These are phyloP conservation scores for Colletotrichum destructivum DNA, from an alignment of 2,329 filamentous ascomycete species.

Conservation along the genomic window DNA sequence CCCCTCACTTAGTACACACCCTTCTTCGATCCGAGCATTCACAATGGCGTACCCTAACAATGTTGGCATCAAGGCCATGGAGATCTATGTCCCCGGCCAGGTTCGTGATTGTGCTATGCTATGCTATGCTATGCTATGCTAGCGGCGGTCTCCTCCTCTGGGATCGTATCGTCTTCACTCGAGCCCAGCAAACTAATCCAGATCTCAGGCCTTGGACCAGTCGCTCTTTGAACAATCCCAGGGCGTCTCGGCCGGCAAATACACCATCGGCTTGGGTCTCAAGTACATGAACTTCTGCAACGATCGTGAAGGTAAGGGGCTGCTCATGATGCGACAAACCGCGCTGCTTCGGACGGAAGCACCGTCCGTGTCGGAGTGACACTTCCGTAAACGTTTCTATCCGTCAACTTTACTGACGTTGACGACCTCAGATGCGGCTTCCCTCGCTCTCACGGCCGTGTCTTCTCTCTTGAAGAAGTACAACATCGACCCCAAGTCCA, in stretches of 20 bases:
- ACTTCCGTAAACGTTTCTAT: too few species aligned
- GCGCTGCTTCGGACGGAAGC: slow-evolving; percentile 39
- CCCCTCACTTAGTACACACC: too few species aligned
- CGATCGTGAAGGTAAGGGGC: slow-evolving; percentile 81
- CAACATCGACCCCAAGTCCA: slow-evolving; percentile 82
- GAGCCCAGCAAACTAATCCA: too few species aligned
- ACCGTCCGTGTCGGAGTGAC: neutral
- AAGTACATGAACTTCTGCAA: slow-evolving; percentile 95
- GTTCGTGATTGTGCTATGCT: slow-evolving; percentile 79
- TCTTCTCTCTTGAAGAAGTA: slow-evolving; percentile 86
- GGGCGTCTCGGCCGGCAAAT: slow-evolving; percentile 85
- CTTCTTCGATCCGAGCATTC: too few species aligned
- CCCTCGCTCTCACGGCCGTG: slow-evolving; percentile 82
- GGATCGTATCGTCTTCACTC: too few species aligned
- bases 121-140: slow-evolving; percentile 62
- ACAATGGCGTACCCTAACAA: slow-evolving; percentile 50
- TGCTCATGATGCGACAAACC: slow-evolving; percentile 41
- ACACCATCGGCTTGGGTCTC: slow-evolving; percentile 91
- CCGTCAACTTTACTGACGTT: slow-evolving; percentile 22
- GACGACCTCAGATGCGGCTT: slow-evolving; percentile 76
- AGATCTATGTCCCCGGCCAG: slow-evolving; percentile 90
- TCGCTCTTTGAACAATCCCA: slow-evolving; percentile 87
- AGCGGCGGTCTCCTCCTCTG: too few species aligned
- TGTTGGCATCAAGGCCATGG: slow-evolving; percentile 94
- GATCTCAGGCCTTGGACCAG: slow-evolving; percentile 39